These are phyloP conservation scores for Fomitopsis palustris DNA, from an alignment of 1,284 basidiomycete species.

Conservation along the genomic window DNA sequence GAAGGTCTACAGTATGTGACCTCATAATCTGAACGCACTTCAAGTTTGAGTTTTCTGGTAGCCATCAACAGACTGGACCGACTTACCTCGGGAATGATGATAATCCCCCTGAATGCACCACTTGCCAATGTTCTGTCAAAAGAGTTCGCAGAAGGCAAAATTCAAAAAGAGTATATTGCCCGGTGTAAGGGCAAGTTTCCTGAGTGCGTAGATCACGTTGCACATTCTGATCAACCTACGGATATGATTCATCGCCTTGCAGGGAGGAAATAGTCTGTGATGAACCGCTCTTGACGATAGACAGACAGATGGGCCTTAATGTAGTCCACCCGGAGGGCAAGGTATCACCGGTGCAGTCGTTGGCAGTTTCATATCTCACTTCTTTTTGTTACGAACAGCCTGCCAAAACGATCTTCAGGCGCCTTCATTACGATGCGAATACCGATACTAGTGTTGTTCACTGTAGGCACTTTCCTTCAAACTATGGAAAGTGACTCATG, in stretches of 20 bases:
- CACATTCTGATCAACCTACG: background rate
- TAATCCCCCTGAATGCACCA: conserved; percentile 77
- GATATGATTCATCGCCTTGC: background rate
- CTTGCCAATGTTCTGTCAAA: conserved; percentile 72
- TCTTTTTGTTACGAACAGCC: conserved; percentile 41
- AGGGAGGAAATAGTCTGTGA: conserved; percentile 83
- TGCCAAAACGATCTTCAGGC: conserved; percentile 88
- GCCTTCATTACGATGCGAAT: conserved; percentile 79
- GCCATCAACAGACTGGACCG: conserved; percentile 95
- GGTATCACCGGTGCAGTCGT: conserved; percentile 36
- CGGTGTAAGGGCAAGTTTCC: conserved; percentile 84
- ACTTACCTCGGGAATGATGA: conserved; percentile 95
- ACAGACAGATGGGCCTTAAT: conserved; percentile 94
- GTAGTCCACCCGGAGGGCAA: conserved; percentile 94
- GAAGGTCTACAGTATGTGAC: conserved; percentile 78
- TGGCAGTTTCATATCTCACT: background rate
- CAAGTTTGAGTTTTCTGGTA: conserved; percentile 28
- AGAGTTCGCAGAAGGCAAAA: conserved; percentile 79
- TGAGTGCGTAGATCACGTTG: conserved; percentile 47
- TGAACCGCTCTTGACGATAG: conserved; percentile 87
- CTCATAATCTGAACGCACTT: background rate
- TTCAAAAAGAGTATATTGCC: conserved; percentile 91
- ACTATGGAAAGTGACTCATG: background rate
- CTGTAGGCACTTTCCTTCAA: conserved; percentile 47
- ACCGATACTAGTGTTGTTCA: conserved; percentile 88